Evolutionary conservation across 495 filamentous ascomycete species (phyloP).

Genomic region (Aspergillus leporis): DNA sequence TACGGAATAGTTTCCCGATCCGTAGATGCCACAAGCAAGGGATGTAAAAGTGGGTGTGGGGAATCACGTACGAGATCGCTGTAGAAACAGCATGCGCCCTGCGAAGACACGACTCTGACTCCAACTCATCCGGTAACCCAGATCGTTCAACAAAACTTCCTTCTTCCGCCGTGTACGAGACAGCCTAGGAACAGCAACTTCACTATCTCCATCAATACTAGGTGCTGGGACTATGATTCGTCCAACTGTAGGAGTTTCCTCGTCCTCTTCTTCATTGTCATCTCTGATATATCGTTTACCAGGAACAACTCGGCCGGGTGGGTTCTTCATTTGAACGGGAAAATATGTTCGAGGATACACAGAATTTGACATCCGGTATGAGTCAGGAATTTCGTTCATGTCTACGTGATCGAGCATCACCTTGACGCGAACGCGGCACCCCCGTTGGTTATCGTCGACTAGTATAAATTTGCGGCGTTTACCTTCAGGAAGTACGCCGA

Average conservation of each 20-base stretch:
- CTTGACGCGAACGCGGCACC: conserved; percentile 76
- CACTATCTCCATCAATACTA: conserved; percentile 71
- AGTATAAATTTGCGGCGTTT: conserved; percentile 96
- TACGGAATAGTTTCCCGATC: conserved; percentile 1
- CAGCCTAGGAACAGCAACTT: conserved; percentile 72
- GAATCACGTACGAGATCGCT: conserved; percentile 78
- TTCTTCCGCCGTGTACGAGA: conserved; percentile 65
- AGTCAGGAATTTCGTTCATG: conserved; percentile 91
- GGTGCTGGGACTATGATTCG: conserved; percentile 67
- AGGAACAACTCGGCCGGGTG: conserved; percentile 61
- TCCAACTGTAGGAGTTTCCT: conserved; percentile 49
- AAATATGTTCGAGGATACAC: conserved; percentile 91
- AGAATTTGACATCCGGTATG: conserved; percentile 81
- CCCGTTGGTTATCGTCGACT: conserved; percentile 82
- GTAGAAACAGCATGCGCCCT: conserved; percentile 81
- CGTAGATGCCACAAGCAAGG: conserved; percentile 8
- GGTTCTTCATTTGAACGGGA: conserved; percentile 80
- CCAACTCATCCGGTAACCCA: conserved; percentile 96
- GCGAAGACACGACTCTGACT: conserved; percentile 86
- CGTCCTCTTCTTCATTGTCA: conserved; percentile 58
- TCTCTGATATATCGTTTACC: conserved; percentile 67
- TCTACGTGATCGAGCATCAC: conserved; percentile 86
- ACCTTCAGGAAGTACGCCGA: conserved; percentile 79
- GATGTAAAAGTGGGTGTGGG: neutral
- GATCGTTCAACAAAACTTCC: conserved; percentile 84